Evolutionary conservation across 2,329 filamentous ascomycete genomes (phyloP).

Genomic region (Pestalotiopsis sp.): DNA sequence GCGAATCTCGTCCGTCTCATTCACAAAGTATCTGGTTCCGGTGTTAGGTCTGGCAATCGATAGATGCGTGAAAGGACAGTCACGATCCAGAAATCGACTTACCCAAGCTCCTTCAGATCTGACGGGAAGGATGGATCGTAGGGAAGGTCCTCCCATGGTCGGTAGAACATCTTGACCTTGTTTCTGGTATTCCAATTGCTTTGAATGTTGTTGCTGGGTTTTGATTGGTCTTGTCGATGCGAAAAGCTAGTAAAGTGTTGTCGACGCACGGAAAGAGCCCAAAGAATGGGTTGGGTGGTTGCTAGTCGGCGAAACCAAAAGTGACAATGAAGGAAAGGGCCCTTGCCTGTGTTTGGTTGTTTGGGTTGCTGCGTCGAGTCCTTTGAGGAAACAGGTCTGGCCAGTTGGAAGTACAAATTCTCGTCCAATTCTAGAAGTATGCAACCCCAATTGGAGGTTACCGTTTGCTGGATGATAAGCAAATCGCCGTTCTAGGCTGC

Average conservation of each 20-base stretch:
- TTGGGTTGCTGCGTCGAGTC: too few relatives aligned
- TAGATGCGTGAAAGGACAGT: not conserved
- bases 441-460: too few relatives aligned
- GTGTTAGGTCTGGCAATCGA: conserved; percentile 1
- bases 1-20: conserved; percentile 72
- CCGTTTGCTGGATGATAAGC: too few relatives aligned
- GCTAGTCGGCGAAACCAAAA: too few relatives aligned
- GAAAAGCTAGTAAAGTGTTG: not conserved
- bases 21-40: conserved; percentile 70
- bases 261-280: not conserved
- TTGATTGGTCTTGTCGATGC: not conserved
- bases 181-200: not conserved
- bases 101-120: conserved; percentile 74
- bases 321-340: not conserved
- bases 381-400: too few relatives aligned
- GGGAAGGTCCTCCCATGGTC: conserved; percentile 68
- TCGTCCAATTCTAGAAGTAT: too few relatives aligned
- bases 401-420: too few relatives aligned
- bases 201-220: not conserved
- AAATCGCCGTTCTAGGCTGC: too few relatives aligned
- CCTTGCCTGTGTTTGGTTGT: not conserved
- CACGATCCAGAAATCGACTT: conserved; percentile 27
- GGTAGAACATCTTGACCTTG: conserved; percentile 70
- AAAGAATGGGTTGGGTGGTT: not conserved
- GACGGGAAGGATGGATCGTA: conserved; percentile 65